These are phyloP conservation scores for Rhizophora apiculata DNA, from an alignment of 345 rosid genomes.

Conservation along the genomic window DNA sequence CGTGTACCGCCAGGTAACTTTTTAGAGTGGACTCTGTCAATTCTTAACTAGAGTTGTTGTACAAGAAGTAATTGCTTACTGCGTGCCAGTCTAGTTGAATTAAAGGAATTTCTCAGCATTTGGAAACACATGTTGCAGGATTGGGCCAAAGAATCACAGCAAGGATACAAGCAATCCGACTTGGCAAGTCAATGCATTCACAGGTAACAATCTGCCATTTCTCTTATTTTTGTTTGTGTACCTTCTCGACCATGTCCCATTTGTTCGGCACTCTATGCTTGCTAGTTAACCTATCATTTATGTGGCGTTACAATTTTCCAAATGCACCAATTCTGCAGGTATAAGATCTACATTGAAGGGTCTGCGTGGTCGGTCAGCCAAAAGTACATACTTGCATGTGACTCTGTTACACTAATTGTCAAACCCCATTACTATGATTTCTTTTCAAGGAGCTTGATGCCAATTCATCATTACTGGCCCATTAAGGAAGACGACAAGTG, in stretches of 20 bases:
- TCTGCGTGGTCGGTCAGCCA: constrained; percentile 36
- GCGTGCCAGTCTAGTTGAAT: too few species aligned
- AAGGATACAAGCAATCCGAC: constrained; percentile 76
- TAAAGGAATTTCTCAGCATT: too few species aligned
- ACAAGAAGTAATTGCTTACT: too few species aligned
- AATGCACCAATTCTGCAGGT: constrained; percentile 16
- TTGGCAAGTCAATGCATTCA: constrained; percentile 72
- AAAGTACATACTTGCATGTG: constrained; percentile 34
- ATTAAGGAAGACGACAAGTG: constrained; percentile 23
- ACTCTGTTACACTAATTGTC: constrained; percentile 24
- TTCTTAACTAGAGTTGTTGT: too few species aligned
- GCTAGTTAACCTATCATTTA: neutral
- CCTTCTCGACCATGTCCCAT: too few species aligned
- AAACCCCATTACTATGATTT: constrained; percentile 32
- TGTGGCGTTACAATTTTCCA: neutral
- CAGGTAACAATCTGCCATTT: constrained; percentile 35
- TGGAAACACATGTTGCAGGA: constrained; percentile 42
- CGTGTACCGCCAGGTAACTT: constrained; percentile 14
- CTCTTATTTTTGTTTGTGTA: neutral
- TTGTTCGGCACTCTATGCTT: too few species aligned
- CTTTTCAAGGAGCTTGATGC: constrained; percentile 25
- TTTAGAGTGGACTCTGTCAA: too few species aligned
- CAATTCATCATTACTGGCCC: constrained; percentile 28
- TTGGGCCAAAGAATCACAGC: constrained; percentile 57
- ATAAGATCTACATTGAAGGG: constrained; percentile 32